Base-by-base conservation (phyloP, 495 filamentous ascomycete genomes). In the Aspergillus egyptiacus region DNA sequence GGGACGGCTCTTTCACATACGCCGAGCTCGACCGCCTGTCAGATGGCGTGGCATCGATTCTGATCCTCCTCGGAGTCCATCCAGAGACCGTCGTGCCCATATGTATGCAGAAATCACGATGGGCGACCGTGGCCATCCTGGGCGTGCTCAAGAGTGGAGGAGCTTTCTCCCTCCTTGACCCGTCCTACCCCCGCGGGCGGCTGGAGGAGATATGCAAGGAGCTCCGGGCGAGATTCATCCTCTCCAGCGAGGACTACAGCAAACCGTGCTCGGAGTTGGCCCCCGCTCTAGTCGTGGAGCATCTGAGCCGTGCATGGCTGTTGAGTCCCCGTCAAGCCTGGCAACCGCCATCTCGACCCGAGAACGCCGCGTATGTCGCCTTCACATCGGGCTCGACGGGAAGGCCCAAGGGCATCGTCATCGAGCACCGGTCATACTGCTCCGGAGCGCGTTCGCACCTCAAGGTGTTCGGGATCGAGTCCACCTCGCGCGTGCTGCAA, bases 391-490 rank as follows among this genome's bases (percentile, higher is more conserved):
- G 24, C 5, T 27, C 24, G 8, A 27, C 24, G 8, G 24, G 24
- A 27, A 27, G 5, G 5, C 24, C 24, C 24, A 27, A 27, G 24
- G 24, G 24, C 4, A 27, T 27, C 24, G 24, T 27, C 24, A 27
- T 27, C 24, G 24, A 27, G 8, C 24, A 27, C 24, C 24, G 24
- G 4, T 27, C 24, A 1, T 15, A 55, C 48, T 17, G 60, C 63
- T 9, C 44, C 9, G 30, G 22, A 1, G 36, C 37, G 2, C 17
- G 27, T 2, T 3, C 31, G 24, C 14, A 13, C 8, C 5, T 8
- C 24, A 4, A 8, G 8, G 24, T 27, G 5, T 8, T 27, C 24
- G 24, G 24, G 24, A 4, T 27, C 24, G 4, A 4, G 5, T 5
- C 5, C 24, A 27, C 5, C 8, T 27, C 24, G 5, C 24, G 24